phyloP scores from a whole-genome alignment of 2,329 filamentous ascomycete species.

The Dactylellina leptospora region DNA sequence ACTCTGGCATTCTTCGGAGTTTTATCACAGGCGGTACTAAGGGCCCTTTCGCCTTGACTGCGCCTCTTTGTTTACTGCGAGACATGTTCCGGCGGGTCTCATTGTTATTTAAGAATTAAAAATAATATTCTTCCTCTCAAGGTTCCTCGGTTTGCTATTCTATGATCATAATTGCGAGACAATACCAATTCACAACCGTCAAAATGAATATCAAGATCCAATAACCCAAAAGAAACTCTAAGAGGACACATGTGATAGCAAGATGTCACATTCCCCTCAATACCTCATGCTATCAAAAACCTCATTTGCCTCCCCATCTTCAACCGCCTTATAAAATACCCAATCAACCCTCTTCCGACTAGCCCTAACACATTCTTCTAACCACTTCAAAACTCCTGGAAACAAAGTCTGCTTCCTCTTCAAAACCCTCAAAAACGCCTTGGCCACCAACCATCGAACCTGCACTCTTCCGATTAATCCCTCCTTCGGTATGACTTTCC shows the following conservation, averaged over 20 bases:
- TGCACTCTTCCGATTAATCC: constrained; percentile 44
- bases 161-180: neutral
- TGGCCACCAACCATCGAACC: constrained; percentile 69
- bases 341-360: constrained; percentile 60
- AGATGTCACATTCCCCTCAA: constrained; percentile 9
- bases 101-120: too few species aligned
- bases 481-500: constrained; percentile 20
- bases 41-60: neutral
- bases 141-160: too few species aligned
- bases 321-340: constrained; percentile 58
- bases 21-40: neutral
- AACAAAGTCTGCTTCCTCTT: constrained; percentile 76
- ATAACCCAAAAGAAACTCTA: neutral
- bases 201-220: neutral
- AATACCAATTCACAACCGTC: neutral
- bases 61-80: neutral
- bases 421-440: constrained; percentile 76
- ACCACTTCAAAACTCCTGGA: constrained; percentile 72
- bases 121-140: too few species aligned
- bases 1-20: constrained; percentile 11
- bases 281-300: constrained; percentile 41
- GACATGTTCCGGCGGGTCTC: too few species aligned
- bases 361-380: constrained; percentile 65
- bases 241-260: neutral
- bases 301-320: constrained; percentile 32